phyloP scores from a whole-genome alignment of 257 asterid genomes.

The Ocimum tenuiflorum region DNA sequence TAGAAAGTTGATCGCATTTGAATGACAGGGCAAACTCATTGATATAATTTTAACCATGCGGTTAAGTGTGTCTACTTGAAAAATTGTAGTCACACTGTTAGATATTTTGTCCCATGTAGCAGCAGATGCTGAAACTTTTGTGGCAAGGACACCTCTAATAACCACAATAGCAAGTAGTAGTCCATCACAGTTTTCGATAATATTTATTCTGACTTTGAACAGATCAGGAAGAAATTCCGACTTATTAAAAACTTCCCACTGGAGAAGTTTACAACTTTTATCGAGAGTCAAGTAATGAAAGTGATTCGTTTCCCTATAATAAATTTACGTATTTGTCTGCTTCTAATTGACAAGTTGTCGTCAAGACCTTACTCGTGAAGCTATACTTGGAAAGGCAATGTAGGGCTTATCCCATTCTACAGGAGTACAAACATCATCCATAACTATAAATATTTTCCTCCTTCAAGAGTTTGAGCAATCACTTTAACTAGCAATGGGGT shows the following conservation, averaged over 20 bases:
- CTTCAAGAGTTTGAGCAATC: conserved; percentile 3
- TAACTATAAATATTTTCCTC: conserved; percentile 25
- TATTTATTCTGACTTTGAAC: conserved; percentile 17
- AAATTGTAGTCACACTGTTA: conserved; percentile 15
- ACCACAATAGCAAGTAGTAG: conserved; percentile 50
- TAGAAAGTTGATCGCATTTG: conserved; percentile 14
- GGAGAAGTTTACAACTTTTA: conserved; percentile 30
- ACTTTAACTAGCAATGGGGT: conserved; percentile 16
- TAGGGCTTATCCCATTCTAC: conserved; percentile 28
- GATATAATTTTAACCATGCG: conserved; percentile 31
- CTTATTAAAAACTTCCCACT: conserved; percentile 30
- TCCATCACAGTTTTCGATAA: conserved; percentile 30
- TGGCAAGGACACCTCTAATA: conserved; percentile 39
- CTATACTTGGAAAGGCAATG: conserved; percentile 27
- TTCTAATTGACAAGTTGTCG: conserved; percentile 28
- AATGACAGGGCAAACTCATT: conserved; percentile 34
- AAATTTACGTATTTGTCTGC: conserved; percentile 24
- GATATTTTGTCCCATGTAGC: conserved; percentile 34
- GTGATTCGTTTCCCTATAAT: conserved; percentile 13
- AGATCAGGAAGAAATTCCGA: conserved; percentile 26
- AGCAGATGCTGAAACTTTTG: conserved; percentile 5
- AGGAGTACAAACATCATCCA: conserved; percentile 35
- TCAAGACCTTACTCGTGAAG: conserved; percentile 27
- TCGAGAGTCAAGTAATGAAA: conserved; percentile 26
- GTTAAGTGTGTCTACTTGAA: conserved; percentile 12